Percentiles rank a stretch among this genome's conserved stretches.
These are phyloP conservation scores for Suhomyces tanzawaensis DNA, from an alignment of 805 yeast genomes.

Conservation along the genomic window DNA sequence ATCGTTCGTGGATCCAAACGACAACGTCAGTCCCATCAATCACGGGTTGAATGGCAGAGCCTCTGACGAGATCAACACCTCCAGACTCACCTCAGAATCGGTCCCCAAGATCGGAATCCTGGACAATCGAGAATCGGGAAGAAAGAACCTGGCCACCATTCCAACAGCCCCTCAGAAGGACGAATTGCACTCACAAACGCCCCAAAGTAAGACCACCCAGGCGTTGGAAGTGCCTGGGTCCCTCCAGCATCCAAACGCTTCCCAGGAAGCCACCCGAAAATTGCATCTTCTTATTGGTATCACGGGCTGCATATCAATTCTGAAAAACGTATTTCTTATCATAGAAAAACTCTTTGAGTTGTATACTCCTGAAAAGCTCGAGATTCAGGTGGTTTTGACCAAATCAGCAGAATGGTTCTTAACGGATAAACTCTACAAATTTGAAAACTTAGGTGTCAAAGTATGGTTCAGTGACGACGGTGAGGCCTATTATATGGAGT, in stretches of 20 bases:
- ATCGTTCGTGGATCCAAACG: background rate
- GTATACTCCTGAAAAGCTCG: slow-evolving; percentile 18
- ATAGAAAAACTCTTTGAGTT: slow-evolving; percentile 24
- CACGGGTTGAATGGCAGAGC: slow-evolving; percentile 3
- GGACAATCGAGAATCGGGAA: too few relatives aligned
- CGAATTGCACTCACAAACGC: too few relatives aligned
- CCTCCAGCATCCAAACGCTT: too few relatives aligned
- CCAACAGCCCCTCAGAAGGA: too few relatives aligned
- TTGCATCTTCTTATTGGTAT: slow-evolving; percentile 25
- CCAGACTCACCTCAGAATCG: too few relatives aligned
- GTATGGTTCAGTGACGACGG: slow-evolving; percentile 25
- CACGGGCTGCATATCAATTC: slow-evolving; percentile 24
- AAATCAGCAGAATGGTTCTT: slow-evolving; percentile 22
- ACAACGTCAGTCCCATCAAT: slow-evolving; percentile 5
- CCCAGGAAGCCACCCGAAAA: too few relatives aligned
- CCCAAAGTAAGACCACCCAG: too few relatives aligned
- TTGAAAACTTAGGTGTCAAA: slow-evolving; percentile 22
- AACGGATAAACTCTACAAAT: slow-evolving; percentile 17
- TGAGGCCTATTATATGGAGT: slow-evolving; percentile 12
- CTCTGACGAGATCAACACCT: too few relatives aligned
- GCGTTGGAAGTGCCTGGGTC: too few relatives aligned
- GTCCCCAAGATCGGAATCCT: too few relatives aligned
- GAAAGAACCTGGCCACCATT: too few relatives aligned
- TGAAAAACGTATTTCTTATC: slow-evolving; percentile 19
- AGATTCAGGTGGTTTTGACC: slow-evolving; percentile 26